A percentile compares a stretch with the other conserved stretches of the same genome.
phyloP scores from a whole-genome alignment of 2,329 filamentous ascomycete species.

The Aspergillaceae sp. region DNA sequence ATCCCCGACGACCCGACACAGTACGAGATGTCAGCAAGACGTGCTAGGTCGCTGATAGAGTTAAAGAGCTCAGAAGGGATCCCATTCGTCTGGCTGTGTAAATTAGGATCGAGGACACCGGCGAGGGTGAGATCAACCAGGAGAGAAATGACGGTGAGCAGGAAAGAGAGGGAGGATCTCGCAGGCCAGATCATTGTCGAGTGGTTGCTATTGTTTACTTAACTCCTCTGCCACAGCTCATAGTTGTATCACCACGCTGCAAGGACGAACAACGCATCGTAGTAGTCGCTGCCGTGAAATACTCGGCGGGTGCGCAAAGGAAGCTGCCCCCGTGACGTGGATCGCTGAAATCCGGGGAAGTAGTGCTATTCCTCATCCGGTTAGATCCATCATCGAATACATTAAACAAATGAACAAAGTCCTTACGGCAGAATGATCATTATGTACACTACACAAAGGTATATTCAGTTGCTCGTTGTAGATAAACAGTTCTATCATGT shows the following conservation, averaged over 20 bases:
- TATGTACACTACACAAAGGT: not conserved
- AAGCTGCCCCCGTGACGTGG: not conserved
- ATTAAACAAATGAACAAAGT: too few relatives aligned
- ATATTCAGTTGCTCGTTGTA: not conserved
- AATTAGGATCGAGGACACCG: not conserved
- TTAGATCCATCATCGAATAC: too few relatives aligned
- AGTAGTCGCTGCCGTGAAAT: too few relatives aligned
- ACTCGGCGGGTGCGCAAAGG: not conserved
- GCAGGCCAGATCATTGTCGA: not conserved
- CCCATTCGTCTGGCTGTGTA: not conserved
- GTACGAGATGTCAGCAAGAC: slow-evolving; percentile 88
- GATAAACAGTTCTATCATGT: too few relatives aligned
- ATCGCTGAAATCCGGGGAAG: slow-evolving; percentile 3
- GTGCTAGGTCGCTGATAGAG: slow-evolving; percentile 77
- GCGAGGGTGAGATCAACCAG: not conserved
- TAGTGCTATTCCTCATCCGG: not conserved
- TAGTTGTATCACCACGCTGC: too few relatives aligned
- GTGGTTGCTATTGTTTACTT: too few relatives aligned
- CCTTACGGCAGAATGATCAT: not conserved
- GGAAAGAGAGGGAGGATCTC: not conserved
- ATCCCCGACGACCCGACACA: slow-evolving; percentile 84
- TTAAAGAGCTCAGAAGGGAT: slow-evolving; percentile 61
- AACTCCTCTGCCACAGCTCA: too few relatives aligned
- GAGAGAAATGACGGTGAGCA: not conserved
- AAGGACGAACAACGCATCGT: too few relatives aligned